Evolutionary conservation across 2,329 filamentous ascomycete species (phyloP).

Genomic region (Phialemoniopsis sp.): DNA sequence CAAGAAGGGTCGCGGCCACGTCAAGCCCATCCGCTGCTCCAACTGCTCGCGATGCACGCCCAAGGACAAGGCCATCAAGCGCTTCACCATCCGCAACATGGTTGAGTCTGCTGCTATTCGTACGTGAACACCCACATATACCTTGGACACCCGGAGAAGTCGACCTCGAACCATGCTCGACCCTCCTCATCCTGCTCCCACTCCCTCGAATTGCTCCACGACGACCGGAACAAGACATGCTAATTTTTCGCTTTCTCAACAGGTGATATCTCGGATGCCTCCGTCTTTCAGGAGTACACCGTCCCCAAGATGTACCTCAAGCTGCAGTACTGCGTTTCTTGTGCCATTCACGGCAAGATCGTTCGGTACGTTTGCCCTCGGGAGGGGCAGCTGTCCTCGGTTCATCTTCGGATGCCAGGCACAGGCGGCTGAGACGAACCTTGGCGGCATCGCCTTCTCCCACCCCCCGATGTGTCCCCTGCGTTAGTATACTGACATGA

Average conservation of each 20-base stretch:
- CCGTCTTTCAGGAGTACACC: conserved; percentile 98
- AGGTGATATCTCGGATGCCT: conserved; percentile 99
- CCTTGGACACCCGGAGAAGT: too few species aligned
- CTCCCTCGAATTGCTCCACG: background rate
- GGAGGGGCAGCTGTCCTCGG: conserved; percentile 50
- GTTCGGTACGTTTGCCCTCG: conserved; percentile 82
- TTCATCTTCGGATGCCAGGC: conserved; percentile 20
- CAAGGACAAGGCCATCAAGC: conserved; percentile 99
- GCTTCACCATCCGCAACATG: conserved; percentile 99
- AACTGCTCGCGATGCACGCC: conserved; percentile 81
- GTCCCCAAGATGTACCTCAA: conserved; percentile 99
- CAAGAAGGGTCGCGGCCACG: conserved; percentile 99
- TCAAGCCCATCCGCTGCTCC: conserved; percentile 90
- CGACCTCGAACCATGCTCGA: conserved; percentile 13
- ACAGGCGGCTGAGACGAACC: conserved; percentile 42
- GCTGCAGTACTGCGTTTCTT: conserved; percentile 99
- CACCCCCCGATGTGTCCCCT: conserved; percentile 5
- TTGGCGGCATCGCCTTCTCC: conserved; percentile 23
- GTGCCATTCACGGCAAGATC: conserved; percentile 99
- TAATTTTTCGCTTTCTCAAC: conserved; percentile 12
- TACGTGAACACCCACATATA: conserved; percentile 69
- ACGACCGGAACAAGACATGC: background rate
- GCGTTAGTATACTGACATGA: background rate
- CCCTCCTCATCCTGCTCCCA: background rate
- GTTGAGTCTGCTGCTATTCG: conserved; percentile 99